Evolutionary conservation across 192 early-diverging fungal genomes (phyloP).

Genomic region (Coemansia sp.): DNA sequence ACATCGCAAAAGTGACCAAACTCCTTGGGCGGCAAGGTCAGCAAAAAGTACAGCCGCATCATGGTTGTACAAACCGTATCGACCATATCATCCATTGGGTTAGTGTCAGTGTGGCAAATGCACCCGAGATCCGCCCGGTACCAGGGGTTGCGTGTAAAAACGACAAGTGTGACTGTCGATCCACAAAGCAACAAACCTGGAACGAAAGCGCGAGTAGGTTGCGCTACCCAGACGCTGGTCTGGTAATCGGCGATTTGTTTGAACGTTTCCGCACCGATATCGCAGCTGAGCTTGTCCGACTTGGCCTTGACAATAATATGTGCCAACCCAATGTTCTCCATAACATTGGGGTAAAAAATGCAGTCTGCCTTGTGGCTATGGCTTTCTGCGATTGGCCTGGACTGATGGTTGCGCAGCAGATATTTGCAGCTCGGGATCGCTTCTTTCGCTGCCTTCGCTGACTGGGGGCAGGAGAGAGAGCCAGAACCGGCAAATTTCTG

Average conservation of each 20-base stretch:
- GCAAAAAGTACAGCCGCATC: background rate
- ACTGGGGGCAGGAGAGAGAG: too few relatives aligned
- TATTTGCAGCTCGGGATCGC: too few relatives aligned
- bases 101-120: background rate
- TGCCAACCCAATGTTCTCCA: background rate
- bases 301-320: background rate
- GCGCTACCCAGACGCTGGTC: conserved; percentile 1
- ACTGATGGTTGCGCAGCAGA: too few relatives aligned
- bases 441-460: too few relatives aligned
- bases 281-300: background rate
- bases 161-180: background rate
- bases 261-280: background rate
- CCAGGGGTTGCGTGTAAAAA: background rate
- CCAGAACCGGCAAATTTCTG: too few relatives aligned
- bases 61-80: background rate
- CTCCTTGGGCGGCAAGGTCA: background rate
- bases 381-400: too few relatives aligned
- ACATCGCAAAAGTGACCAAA: conserved; percentile 8
- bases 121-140: background rate
- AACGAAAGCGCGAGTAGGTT: conserved; percentile 9
- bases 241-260: background rate
- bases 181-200: background rate
- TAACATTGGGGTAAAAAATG: background rate
- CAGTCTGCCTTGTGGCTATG: too few relatives aligned
- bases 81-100: background rate